Evolutionary conservation across 306 rosid species (phyloP), one percentile per base, ranked within the genome.

Genomic region (Prunus mongolica): DNA sequence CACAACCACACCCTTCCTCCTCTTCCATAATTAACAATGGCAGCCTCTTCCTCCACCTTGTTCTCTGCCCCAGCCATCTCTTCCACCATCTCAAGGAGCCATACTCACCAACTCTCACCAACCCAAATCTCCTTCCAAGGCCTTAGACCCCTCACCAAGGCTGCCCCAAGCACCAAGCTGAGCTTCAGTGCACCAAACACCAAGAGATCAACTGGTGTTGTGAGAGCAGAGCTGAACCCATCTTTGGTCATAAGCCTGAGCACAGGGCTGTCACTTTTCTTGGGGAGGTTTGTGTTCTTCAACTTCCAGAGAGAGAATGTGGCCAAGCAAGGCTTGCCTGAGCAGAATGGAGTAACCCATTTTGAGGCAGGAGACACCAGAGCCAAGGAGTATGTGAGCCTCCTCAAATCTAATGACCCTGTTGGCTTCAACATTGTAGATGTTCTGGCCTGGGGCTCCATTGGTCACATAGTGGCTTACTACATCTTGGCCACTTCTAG

Each of bases 241-340:
- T 11, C 98, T 1, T 67, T 92, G 69, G 99, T 95, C 12, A 95
- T 95, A 69, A 95, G 97, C 87, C 85, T 95, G n/a, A 95, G 99
- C 97, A 92, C 99, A 0, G 99, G 99, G 1, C 78, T 95, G 0
- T 92, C 99, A 2, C 84, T 95, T 6, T 95, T 95, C 86, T 64
- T 92, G 57, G 99, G 99, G 6, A 88, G 99, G 86, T 95, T 95
- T 68, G 99, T 95, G 20, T 95, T 95, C 88, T 95, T 92, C 97
- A 95, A 90, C 84, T 95, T 95, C 84, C 99, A 95, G 85, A 92
- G 99, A 70, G 98, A 92, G 80, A 95, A 95, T 68, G 93, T 92
- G 71, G 92, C 97, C n/a, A 95, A 95, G 28, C 99, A 95, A 76
- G 99, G 92, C 0, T 54, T 95, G 67, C 99, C 99, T 20, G 97